These are phyloP conservation scores for Cryptosporidium meleagridis DNA, from an alignment of 169 alveolate genomes.

Conservation along the genomic window DNA sequence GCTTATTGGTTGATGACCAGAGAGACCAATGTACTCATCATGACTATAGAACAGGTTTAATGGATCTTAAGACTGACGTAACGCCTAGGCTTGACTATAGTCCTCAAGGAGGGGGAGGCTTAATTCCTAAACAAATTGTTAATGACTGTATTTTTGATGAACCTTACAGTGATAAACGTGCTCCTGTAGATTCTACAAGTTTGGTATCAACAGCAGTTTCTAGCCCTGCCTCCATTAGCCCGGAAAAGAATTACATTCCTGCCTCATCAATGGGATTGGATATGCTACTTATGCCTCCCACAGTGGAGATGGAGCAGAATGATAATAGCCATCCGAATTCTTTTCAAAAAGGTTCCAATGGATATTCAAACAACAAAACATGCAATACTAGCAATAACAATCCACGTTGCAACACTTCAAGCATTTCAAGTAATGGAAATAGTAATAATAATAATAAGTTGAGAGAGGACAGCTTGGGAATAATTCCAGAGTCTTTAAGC, in stretches of 20 bases:
- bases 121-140: slow-evolving; percentile 1
- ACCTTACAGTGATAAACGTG: slow-evolving; percentile 13
- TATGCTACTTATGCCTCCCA: slow-evolving; percentile 63
- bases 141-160: slow-evolving; percentile 35
- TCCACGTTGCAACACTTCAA: not conserved
- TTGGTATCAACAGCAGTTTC: slow-evolving; percentile 61
- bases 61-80: slow-evolving; percentile 25
- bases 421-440: not conserved
- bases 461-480: not conserved
- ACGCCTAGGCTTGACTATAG: slow-evolving; percentile 13
- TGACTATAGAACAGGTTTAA: slow-evolving; percentile 3
- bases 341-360: not conserved
- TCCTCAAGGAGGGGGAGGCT: not conserved
- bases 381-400: not conserved
- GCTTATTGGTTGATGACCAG: slow-evolving; percentile 21
- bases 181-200: slow-evolving; percentile 42
- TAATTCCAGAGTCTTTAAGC: not conserved
- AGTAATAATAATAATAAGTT: not conserved
- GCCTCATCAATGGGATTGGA: slow-evolving; percentile 30
- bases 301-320: slow-evolving; percentile 28
- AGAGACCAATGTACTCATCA: slow-evolving; percentile 22
- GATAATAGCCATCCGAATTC: not conserved
- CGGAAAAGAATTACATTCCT: slow-evolving; percentile 48
- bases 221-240: slow-evolving; percentile 70
- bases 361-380: not conserved